Conservation (phyloP, 306 rosid genomes). For the Cercis canadensis region DNA sequence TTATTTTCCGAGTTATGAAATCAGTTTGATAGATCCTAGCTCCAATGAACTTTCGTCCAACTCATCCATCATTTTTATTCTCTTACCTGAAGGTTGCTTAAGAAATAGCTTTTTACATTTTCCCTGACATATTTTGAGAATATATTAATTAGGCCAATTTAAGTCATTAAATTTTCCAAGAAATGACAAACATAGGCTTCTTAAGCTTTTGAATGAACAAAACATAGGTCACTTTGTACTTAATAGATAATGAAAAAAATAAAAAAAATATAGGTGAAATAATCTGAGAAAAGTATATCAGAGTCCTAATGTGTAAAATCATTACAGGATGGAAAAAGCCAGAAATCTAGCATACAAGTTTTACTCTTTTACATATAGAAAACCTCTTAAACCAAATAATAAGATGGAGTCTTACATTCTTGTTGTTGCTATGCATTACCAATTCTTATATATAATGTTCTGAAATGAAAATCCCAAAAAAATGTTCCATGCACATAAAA, state of each 20-base stretch:
- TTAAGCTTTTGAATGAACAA: slow-evolving; percentile 3
- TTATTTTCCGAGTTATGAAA: no score
- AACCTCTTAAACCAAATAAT: background rate
- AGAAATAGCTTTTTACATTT: no score
- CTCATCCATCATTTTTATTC: no score
- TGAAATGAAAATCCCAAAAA: slow-evolving; percentile 14
- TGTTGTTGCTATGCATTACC: background rate
- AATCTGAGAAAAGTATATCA: slow-evolving; percentile 16
- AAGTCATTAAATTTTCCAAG: slow-evolving; percentile 12
- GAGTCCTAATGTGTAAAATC: background rate
- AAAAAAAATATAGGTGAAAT: slow-evolving; percentile 1
- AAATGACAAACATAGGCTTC: background rate
- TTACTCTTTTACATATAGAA: background rate
- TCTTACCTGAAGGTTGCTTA: no score
- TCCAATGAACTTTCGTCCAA: no score
- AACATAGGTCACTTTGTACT: slow-evolving; percentile 5
- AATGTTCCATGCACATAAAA: background rate
- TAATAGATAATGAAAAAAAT: background rate
- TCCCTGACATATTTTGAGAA: no score
- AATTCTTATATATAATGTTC: background rate
- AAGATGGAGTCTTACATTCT: background rate
- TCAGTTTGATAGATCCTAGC: no score
- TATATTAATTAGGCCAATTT: background rate
- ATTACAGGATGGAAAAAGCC: slow-evolving; percentile 10
- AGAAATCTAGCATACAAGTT: background rate